phyloP scores from a whole-genome alignment of 495 filamentous ascomycete species.

The Penicillium psychrofluorescens region DNA sequence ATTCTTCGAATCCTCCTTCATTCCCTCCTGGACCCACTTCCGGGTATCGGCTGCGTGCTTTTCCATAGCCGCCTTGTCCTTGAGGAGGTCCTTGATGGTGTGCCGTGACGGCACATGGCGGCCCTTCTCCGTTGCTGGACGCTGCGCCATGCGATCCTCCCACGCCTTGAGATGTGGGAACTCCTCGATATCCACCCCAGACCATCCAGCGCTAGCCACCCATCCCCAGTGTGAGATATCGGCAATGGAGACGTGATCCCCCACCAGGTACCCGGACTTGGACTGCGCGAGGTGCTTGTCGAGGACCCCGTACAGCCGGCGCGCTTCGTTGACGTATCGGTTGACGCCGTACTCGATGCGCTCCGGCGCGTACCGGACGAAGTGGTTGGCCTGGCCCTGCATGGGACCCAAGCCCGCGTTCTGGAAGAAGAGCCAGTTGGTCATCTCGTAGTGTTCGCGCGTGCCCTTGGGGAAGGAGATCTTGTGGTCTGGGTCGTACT shows the following conservation, averaged over 20 bases:
- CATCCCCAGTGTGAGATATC: constrained; percentile 81
- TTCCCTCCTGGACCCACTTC: constrained; percentile 57
- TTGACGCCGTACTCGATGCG: constrained; percentile 79
- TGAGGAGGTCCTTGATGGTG: constrained; percentile 52
- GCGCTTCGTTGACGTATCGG: constrained; percentile 75
- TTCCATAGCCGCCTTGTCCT: constrained; percentile 48
- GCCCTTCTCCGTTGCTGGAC: constrained; percentile 70
- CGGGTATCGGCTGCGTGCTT: constrained; percentile 38
- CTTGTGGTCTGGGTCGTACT: constrained; percentile 78
- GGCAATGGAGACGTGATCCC: constrained; percentile 73
- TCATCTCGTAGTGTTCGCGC: constrained; percentile 70
- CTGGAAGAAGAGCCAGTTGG: constrained; percentile 69
- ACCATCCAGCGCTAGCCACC: constrained; percentile 57
- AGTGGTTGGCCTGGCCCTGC: constrained; percentile 93
- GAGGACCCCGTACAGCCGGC: constrained; percentile 72
- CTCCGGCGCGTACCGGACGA: constrained; percentile 78
- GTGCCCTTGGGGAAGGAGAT: constrained; percentile 71
- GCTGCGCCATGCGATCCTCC: constrained; percentile 58
- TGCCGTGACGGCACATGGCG: constrained; percentile 66
- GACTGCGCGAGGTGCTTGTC: constrained; percentile 62
- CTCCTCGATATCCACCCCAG: constrained; percentile 67
- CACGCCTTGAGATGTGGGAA: constrained; percentile 73
- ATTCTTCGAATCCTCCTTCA: constrained; percentile 51
- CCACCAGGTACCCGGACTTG: constrained; percentile 66
- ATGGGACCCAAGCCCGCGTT: constrained; percentile 83